Percentiles rank a stretch among this genome's conserved stretches.
phyloP scores from a whole-genome alignment of 805 yeast genomes.

The Starmerella apis region DNA sequence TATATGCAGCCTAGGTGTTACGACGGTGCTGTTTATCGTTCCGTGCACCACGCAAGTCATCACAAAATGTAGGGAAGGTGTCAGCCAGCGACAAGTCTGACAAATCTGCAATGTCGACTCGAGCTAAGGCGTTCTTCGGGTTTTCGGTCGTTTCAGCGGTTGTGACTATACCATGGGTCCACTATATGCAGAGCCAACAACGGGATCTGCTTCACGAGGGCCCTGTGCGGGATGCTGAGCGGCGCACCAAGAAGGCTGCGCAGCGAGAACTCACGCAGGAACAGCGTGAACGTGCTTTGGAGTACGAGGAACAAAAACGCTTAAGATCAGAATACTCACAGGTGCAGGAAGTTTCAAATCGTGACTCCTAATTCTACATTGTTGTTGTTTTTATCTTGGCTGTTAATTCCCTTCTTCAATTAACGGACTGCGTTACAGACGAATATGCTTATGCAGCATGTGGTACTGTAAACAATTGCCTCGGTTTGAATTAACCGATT shows the following conservation, averaged over 20 bases:
- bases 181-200: conserved; percentile 59
- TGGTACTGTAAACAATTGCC: background rate
- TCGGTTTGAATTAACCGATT: background rate
- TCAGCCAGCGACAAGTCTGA: background rate
- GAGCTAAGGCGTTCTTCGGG: conserved; percentile 65
- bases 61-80: background rate
- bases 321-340: conserved; percentile 21
- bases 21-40: background rate
- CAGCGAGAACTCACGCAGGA: conserved; percentile 26
- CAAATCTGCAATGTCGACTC: conserved; percentile 53
- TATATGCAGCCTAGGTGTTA: background rate
- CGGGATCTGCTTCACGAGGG: conserved; percentile 67
- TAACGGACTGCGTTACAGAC: background rate
- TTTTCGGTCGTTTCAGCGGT: conserved; percentile 46
- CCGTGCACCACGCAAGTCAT: background rate
- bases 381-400: background rate
- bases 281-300: conserved; percentile 31
- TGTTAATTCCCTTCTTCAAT: background rate
- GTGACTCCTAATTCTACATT: background rate
- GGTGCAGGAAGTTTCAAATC: conserved; percentile 21
- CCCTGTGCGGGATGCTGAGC: conserved; percentile 69
- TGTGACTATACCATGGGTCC: conserved; percentile 59
- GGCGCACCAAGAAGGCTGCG: conserved; percentile 40
- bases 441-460: background rate
- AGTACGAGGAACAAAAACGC: conserved; percentile 27